Base-by-base conservation (phyloP, 148 eudicot species). In the Vaccinium vitisidaea region DNA sequence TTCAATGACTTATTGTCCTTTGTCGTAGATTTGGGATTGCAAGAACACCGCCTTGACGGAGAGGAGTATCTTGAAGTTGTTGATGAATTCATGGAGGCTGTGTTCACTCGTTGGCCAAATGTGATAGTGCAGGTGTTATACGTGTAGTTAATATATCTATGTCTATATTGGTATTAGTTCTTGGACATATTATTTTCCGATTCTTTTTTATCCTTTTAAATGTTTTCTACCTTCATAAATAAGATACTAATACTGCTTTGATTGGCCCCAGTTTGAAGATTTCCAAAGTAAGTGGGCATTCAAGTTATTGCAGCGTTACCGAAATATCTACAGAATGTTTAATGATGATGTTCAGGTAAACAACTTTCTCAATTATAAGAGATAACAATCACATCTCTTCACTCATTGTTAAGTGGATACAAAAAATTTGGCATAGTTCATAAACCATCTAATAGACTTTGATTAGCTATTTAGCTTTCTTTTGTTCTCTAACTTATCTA, bases 201-300 rank as follows among this genome's bases (percentile, higher is more conserved):
- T 59, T n/a, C 78, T 55, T 53, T 52, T 27, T 19, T 9, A 21
- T 13, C 49, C 13, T 82, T 82, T 27, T 55, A 55, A 79, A 19
- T 5, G 8, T 52, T 53, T 52, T 82, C 25, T 10, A 9, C 54
- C 58, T 70, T 59, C 52, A 19, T n/a, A 21, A 36, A 52, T 27
- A 55, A 49, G 61, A 75, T 79, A 76, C 32, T 84, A 82, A 75
- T 73, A 75, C 7, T 11, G 61, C 61, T 84, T 69, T 63, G 71
- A 25, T 58, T 59, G 77, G 13, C 86, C 87, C 88, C 90, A 96
- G 99, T 96, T 96, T 90, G 99, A 96, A 92, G 99, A 96, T 92
- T 94, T 96, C 83, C 99, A 96, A 90, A 96, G 94, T 91, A 96
- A 96, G 92, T 96, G 99, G 99, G 99, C 99, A 67, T 93, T 96